Evolutionary conservation across 2,329 filamentous ascomycete species (phyloP), one percentile per base, ranked within the genome.

Genomic region (Hymenoscyphus linearis): DNA sequence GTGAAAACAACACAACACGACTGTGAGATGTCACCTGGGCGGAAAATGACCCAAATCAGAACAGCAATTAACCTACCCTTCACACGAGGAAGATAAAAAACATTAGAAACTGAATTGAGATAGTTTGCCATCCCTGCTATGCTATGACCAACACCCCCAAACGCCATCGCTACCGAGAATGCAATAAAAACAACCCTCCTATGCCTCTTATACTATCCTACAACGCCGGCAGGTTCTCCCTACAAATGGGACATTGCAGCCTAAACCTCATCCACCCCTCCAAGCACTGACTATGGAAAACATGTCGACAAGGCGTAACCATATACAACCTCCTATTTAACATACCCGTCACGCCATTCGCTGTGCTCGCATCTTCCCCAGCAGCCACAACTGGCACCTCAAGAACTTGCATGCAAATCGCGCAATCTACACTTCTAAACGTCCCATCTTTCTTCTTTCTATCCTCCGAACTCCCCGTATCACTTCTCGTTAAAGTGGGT

Each of bases 261-360:
- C 93, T 79, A 74, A 96, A 92, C 72, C 90, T 84, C 89, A 99
- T 95, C 95, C 95, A 98, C 44, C 91, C 92, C 76, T 98, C 93
- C 67, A 99, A 77, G 75, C 95, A 99, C 35, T 82, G 80, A 60
- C 87, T 95, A 73, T 99, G 95, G 74, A 99, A 99, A 55, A 98
- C 92, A 77, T 99, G 95, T 60, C 93, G 81, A 75, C 95, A 99
- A 55, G 95, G 95, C 61, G 95, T 99, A 25, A 98, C 91, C 95
- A 99, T 99, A 76, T 98, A 98, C 68, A 84, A 81, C 56, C 93
- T 84, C 63, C 93, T 81, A 35, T 90, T 89, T 67, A 98, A 80
- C 60, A 96, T 84, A 34, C 87, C 87, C 0, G 85, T 78, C 61
- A 86, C 82, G 35, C 84, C 82, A 52, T 76, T 76, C 14, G 73